These are phyloP conservation scores for Fraxinus floribunda DNA, from an alignment of 305 asterid species.

Conservation along the genomic window DNA sequence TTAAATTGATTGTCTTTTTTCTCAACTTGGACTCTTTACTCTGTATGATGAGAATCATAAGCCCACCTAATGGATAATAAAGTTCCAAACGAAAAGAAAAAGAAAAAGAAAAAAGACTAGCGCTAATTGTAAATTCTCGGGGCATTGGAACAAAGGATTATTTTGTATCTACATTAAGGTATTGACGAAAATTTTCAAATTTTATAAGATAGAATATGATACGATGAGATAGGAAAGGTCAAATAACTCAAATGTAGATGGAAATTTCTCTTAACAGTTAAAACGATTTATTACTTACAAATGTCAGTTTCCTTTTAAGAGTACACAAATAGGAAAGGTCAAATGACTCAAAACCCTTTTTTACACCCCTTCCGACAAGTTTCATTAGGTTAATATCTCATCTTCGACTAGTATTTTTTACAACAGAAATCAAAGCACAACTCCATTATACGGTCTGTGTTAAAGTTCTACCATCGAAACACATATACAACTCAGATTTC, in stretches of 20 bases:
- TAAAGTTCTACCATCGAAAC: not conserved
- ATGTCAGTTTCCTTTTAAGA: not conserved
- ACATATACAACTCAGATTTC: not conserved
- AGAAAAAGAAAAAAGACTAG: too few relatives aligned
- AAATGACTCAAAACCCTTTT: not conserved
- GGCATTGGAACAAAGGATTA: not conserved
- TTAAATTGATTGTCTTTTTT: too few relatives aligned
- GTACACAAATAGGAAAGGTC: not conserved
- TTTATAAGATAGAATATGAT: constrained; percentile 13
- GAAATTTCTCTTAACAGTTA: not conserved
- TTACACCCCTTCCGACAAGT: not conserved
- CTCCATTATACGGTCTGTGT: not conserved
- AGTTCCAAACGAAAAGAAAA: not conserved
- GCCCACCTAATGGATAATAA: not conserved
- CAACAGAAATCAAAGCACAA: not conserved
- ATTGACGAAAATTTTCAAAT: too few relatives aligned
- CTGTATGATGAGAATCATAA: not conserved
- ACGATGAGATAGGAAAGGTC: too few relatives aligned
- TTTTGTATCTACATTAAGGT: not conserved
- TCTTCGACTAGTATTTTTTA: not conserved
- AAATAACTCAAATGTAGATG: too few relatives aligned
- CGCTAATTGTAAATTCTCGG: not conserved
- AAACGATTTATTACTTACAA: not conserved
- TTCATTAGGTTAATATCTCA: not conserved
- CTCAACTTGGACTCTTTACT: not conserved